These are phyloP conservation scores for Golubevia pallescens DNA, from an alignment of 1,284 basidiomycete genomes.

Conservation along the genomic window DNA sequence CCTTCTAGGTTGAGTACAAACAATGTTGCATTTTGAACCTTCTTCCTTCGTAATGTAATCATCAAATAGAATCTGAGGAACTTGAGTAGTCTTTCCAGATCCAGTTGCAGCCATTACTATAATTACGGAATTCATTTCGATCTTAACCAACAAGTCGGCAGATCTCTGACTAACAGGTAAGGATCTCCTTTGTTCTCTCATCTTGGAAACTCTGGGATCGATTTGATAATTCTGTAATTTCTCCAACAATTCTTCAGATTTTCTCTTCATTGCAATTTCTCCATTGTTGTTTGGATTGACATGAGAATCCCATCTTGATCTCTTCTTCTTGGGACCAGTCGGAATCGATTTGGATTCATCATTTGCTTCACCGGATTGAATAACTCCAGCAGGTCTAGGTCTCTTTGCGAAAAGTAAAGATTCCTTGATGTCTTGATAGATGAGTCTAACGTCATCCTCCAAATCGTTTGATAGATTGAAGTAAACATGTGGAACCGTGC, in stretches of 20 bases:
- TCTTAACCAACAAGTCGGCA: slow-evolving; percentile 63
- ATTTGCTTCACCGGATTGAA: slow-evolving; percentile 22
- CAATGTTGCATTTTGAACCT: slow-evolving; percentile 85
- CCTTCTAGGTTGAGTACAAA: slow-evolving; percentile 91
- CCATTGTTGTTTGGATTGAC: slow-evolving; percentile 36
- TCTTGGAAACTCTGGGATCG: slow-evolving; percentile 72
- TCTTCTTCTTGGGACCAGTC: too few relatives aligned
- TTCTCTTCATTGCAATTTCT: slow-evolving; percentile 63
- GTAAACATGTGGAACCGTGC: slow-evolving; percentile 70
- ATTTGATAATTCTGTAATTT: slow-evolving; percentile 73
- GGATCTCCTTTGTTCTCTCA: slow-evolving; percentile 74
- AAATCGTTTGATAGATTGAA: slow-evolving; percentile 76
- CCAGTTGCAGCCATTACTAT: slow-evolving; percentile 94
- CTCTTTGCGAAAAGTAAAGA: slow-evolving; percentile 54
- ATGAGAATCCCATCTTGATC: too few relatives aligned
- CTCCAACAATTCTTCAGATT: slow-evolving; percentile 72
- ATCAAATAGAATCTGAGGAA: slow-evolving; percentile 91
- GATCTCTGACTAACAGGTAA: slow-evolving; percentile 72
- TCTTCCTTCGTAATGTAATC: slow-evolving; percentile 78
- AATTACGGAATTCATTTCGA: slow-evolving; percentile 82
- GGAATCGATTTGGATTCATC: slow-evolving; percentile 3
- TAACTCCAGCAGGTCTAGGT: slow-evolving; percentile 32
- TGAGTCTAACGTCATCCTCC: slow-evolving; percentile 77
- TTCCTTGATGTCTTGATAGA: slow-evolving; percentile 71
- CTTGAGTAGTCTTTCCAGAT: slow-evolving; percentile 94